These are phyloP conservation scores for Nothophaeocryptopus gaeumannii DNA, from an alignment of 2,329 filamentous ascomycete species.

Conservation along the genomic window DNA sequence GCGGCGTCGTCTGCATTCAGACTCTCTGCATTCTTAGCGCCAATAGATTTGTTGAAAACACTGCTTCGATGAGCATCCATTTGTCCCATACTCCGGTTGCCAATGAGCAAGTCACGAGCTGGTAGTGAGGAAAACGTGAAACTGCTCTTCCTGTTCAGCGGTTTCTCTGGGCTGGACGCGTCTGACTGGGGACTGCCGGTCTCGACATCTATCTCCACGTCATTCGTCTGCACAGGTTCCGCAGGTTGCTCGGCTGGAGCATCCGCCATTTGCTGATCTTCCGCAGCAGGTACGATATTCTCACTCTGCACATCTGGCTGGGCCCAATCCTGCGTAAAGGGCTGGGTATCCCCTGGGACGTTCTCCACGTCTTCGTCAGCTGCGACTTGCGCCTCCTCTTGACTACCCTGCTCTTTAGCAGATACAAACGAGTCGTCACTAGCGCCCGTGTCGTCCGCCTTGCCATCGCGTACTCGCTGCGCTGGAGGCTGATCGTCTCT, in stretches of 20 bases:
- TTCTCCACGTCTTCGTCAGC: constrained; percentile 18
- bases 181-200: constrained; percentile 44
- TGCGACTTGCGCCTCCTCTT: constrained; percentile 22
- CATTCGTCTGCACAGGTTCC: constrained; percentile 29
- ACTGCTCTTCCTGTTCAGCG: constrained; percentile 85
- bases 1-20: constrained; percentile 57
- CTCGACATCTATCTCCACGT: constrained; percentile 36
- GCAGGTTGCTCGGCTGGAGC: constrained; percentile 20
- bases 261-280: constrained; percentile 18
- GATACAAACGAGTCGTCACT: constrained; percentile 49
- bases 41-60: constrained; percentile 70
- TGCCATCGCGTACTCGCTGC: constrained; percentile 26
- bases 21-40: constrained; percentile 60
- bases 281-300: constrained; percentile 13
- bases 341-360: constrained; percentile 14
- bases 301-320: constrained; percentile 15
- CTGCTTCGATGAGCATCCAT: constrained; percentile 65
- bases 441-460: constrained; percentile 26
- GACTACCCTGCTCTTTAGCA: constrained; percentile 45
- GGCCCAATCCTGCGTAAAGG: constrained; percentile 16
- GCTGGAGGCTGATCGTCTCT: constrained; percentile 30
- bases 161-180: constrained; percentile 69
- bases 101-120: constrained; percentile 79
- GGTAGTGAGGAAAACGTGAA: constrained; percentile 91
- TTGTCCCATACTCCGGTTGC: constrained; percentile 81